A percentile compares a stretch with the other conserved stretches of the same genome.
These are phyloP conservation scores for Magnusiomyces tetraspermus DNA, from an alignment of 1,139 yeast species.

Conservation along the genomic window DNA sequence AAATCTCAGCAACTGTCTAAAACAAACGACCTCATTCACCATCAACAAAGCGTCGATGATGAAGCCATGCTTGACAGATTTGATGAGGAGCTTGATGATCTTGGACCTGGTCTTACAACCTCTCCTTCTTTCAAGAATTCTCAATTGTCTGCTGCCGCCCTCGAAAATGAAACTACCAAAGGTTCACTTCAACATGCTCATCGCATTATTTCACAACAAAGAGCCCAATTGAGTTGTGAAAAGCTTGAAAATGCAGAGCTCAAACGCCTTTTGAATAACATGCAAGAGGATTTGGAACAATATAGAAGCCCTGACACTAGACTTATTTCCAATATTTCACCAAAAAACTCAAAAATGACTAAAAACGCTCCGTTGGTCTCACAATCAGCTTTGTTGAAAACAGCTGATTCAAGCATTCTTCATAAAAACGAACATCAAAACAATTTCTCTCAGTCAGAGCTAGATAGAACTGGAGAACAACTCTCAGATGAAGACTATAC, in stretches of 20 bases:
- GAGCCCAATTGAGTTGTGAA: slow-evolving; percentile 28
- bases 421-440: neutral
- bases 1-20: slow-evolving; percentile 1
- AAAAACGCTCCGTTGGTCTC: neutral
- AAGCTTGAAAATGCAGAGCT: slow-evolving; percentile 32
- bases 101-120: slow-evolving; percentile 21
- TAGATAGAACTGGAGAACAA: neutral
- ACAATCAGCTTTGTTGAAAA: too few relatives aligned
- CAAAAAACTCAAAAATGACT: neutral
- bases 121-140: slow-evolving; percentile 38
- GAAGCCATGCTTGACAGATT: neutral
- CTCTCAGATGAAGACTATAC: slow-evolving; percentile 3
- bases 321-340: neutral
- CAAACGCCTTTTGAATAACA: slow-evolving; percentile 23
- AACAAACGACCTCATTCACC: slow-evolving; percentile 1
- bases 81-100: neutral
- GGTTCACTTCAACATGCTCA: slow-evolving; percentile 62
- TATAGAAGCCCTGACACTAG: neutral
- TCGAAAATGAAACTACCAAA: slow-evolving; percentile 60
- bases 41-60: neutral
- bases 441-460: too few relatives aligned
- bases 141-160: slow-evolving; percentile 43
- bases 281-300: slow-evolving; percentile 21
- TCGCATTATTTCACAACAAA: slow-evolving; percentile 30
- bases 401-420: neutral